Conservation (phyloP, 306 rosid genomes). For the Trifolium subterraneum region DNA sequence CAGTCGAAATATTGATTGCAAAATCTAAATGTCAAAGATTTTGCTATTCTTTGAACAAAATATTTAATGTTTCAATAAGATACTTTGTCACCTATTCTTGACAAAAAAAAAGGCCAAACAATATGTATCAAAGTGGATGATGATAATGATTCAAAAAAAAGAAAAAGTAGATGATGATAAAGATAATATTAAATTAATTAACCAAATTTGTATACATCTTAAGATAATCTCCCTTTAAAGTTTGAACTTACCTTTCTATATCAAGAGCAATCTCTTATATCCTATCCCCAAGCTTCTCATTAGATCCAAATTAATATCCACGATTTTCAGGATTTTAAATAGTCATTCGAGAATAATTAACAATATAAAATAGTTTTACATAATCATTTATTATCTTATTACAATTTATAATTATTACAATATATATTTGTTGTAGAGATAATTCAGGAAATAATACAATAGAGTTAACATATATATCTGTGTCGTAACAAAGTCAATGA, state of each 20-base stretch:
- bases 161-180: not conserved
- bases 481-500: conserved; percentile 75
- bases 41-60: conserved; percentile 26
- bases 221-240: not conserved
- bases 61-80: conserved; percentile 1
- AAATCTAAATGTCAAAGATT: conserved; percentile 36
- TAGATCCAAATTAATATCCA: conserved; percentile 78
- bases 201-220: not conserved
- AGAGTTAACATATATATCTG: conserved; percentile 49
- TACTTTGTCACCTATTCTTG: not conserved
- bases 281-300: conserved; percentile 43
- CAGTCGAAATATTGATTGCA: conserved; percentile 17
- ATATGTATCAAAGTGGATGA: not conserved
- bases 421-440: not conserved
- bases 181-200: not conserved
- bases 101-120: not conserved
- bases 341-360: too few species aligned
- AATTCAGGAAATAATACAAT: too few species aligned
- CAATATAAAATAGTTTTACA: too few species aligned
- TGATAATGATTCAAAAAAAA: not conserved
- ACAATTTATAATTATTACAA: too few species aligned
- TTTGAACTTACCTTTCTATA: not conserved
- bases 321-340: conserved; percentile 49
- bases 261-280: conserved; percentile 64
- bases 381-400: too few species aligned